Evolutionary conservation across 495 filamentous ascomycete species (phyloP), one percentile per base, ranked within the genome.

Genomic region (Aspergillus sclerotiicarbonarius): DNA sequence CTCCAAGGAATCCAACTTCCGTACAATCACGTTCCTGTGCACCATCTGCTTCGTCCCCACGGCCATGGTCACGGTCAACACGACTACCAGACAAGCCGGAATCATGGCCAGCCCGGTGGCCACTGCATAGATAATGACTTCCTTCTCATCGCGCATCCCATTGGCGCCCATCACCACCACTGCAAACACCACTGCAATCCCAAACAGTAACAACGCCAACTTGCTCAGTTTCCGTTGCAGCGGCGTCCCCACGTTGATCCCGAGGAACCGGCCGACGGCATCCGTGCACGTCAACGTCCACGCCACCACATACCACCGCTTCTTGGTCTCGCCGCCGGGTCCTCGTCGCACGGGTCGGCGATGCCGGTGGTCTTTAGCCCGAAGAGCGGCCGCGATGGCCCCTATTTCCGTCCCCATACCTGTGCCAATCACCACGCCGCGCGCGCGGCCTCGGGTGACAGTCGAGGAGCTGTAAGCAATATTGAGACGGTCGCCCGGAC

Each of bases 351-450:
- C 81, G 0, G 71, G 76, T 6, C 47, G 47, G 15, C 83, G 81
- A 18, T 73, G 70, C 59, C 67, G 72, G 1, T 69, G 71, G 57
- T 68, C 71, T 10, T 70, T 74, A 25, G 75, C 75, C 18, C 80
- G 83, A 3, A 90, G 80, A 8, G 87, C 71, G 16, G 80, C 73
- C 21, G 88, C 88, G 52, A 91, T 90, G 45, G 81, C 80, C 15
- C 88, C 88, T 41, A 90, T 87, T 58, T 90, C 84, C 3, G 87
- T 90, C 52, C 73, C 71, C 84, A 89, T 89, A 30, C 87, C 88
- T 2, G 84, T 89, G 13, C 84, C 83, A 41, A 88, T 80, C n/a
- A 85, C 84, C 32, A 91, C 81, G 35, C 87, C 88, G 41, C 80
- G 77, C 13, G 78, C 87, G 20, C 88, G 83, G 8, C 88, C 88